Evolutionary conservation across 2,329 filamentous ascomycete species (phyloP).

Genomic region (Ceratocystis destructans): DNA sequence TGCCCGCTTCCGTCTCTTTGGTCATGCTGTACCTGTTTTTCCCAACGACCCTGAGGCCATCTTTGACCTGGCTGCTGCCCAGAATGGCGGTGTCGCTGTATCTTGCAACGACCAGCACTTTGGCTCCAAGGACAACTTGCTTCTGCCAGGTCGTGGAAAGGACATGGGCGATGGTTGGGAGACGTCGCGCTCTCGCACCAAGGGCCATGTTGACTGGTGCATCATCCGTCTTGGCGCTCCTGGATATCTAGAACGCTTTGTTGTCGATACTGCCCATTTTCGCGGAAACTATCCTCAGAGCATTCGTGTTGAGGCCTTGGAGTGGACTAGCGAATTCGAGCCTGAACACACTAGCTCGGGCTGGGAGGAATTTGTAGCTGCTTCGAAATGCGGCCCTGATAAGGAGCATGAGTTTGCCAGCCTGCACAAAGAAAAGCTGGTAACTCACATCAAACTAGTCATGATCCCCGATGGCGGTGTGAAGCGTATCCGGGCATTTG

Average conservation of each 20-base stretch:
- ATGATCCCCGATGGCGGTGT: slow-evolving; percentile 91
- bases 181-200: slow-evolving; percentile 58
- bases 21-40: slow-evolving; percentile 62
- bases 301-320: slow-evolving; percentile 51
- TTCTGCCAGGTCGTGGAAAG: slow-evolving; percentile 63
- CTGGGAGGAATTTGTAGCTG: slow-evolving; percentile 53
- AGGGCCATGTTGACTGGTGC: slow-evolving; percentile 67
- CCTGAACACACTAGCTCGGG: slow-evolving; percentile 42
- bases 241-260: slow-evolving; percentile 49
- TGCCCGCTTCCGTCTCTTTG: slow-evolving; percentile 64
- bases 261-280: slow-evolving; percentile 74
- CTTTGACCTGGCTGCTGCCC: slow-evolving; percentile 63
- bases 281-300: slow-evolving; percentile 72
- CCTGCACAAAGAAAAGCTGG: slow-evolving; percentile 42
- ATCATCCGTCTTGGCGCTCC: slow-evolving; percentile 58
- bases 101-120: slow-evolving; percentile 76
- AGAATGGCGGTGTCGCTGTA: slow-evolving; percentile 64
- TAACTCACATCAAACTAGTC: slow-evolving; percentile 77
- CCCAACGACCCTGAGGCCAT: slow-evolving; percentile 50
- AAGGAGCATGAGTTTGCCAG: slow-evolving; percentile 54
- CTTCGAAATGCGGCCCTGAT: slow-evolving; percentile 59
- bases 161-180: slow-evolving; percentile 89
- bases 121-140: slow-evolving; percentile 64
- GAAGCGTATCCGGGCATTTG: slow-evolving; percentile 61
- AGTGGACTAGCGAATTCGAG: slow-evolving; percentile 40